These are phyloP conservation scores for Cladophialophora immunda DNA, from an alignment of 2,329 filamentous ascomycete species.

Conservation along the genomic window DNA sequence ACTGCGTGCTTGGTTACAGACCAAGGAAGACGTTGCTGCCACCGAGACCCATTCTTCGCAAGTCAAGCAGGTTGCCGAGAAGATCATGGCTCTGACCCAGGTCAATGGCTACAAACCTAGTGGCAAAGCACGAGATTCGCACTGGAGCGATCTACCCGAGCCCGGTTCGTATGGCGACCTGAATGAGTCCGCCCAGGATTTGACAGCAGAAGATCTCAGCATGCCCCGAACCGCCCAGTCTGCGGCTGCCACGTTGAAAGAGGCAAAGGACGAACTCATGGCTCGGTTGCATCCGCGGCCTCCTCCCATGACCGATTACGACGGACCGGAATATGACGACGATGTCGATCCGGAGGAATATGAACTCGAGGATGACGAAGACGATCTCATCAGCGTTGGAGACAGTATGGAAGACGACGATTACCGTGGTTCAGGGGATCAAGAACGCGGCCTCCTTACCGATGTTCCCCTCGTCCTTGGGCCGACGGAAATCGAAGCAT, in stretches of 20 bases:
- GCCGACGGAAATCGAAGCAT: constrained; percentile 91
- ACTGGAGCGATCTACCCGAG: constrained; percentile 55
- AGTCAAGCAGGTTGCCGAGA: constrained; percentile 31
- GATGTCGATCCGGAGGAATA: constrained; percentile 55
- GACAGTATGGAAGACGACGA: constrained; percentile 60
- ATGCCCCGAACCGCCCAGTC: constrained; percentile 58
- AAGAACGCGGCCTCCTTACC: constrained; percentile 80
- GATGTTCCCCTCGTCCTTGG: constrained; percentile 95
- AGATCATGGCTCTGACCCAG: constrained; percentile 43
- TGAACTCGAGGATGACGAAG: constrained; percentile 44
- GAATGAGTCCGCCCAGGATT: constrained; percentile 48
- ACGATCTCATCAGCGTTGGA: constrained; percentile 53
- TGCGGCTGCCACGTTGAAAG: constrained; percentile 59
- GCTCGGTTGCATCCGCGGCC: constrained; percentile 51
- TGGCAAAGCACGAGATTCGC: constrained; percentile 50
- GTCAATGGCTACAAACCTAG: constrained; percentile 54
- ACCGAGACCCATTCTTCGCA: constrained; percentile 8
- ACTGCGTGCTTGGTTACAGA: constrained; percentile 38
- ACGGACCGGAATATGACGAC: constrained; percentile 54
- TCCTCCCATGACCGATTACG: constrained; percentile 47
- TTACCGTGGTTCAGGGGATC: constrained; percentile 59
- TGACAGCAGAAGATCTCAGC: constrained; percentile 56
- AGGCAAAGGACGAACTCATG: constrained; percentile 61
- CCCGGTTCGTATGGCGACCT: constrained; percentile 52
- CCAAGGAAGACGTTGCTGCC: constrained; percentile 11